These are phyloP conservation scores for Kuraishia cidri DNA, from an alignment of 805 yeast species.

Conservation along the genomic window DNA sequence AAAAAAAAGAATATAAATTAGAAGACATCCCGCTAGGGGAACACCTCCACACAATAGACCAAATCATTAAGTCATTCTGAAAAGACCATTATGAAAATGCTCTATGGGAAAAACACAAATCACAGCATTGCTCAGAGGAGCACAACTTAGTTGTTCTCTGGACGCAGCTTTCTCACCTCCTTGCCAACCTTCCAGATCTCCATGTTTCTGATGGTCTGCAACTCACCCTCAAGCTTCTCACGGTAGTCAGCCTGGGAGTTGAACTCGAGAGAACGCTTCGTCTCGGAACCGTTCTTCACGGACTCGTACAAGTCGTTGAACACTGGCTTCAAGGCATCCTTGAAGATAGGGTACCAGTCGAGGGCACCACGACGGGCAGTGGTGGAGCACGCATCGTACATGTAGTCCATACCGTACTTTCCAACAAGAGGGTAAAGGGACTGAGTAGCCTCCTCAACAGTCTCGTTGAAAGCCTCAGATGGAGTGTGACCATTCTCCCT, in stretches of 20 bases:
- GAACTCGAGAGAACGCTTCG: conserved; percentile 96
- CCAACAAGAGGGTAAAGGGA: conserved; percentile 98
- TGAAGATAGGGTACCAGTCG: conserved; percentile 99
- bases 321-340: conserved; percentile 97
- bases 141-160: conserved; percentile 95
- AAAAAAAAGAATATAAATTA: conserved; percentile 5
- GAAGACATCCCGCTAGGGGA: no score
- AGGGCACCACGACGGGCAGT: conserved; percentile 99
- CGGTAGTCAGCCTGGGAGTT: conserved; percentile 98
- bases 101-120: no score
- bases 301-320: conserved; percentile 93
- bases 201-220: conserved; percentile 88
- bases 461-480: conserved; percentile 99
- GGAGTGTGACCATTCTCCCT: conserved; percentile 99
- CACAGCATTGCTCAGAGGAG: no score
- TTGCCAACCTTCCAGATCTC: conserved; percentile 99
- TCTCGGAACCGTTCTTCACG: conserved; percentile 94
- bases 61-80: conserved; percentile 28
- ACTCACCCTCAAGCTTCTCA: conserved; percentile 89
- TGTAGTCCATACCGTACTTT: conserved; percentile 99
- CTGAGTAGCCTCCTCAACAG: conserved; percentile 99
- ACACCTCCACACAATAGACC: no score
- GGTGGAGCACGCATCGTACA: conserved; percentile 99
- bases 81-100: no score
- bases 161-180: conserved; percentile 99